Base-by-base conservation (phyloP, 495 filamentous ascomycete genomes). In the Xeromyces bisporus region DNA sequence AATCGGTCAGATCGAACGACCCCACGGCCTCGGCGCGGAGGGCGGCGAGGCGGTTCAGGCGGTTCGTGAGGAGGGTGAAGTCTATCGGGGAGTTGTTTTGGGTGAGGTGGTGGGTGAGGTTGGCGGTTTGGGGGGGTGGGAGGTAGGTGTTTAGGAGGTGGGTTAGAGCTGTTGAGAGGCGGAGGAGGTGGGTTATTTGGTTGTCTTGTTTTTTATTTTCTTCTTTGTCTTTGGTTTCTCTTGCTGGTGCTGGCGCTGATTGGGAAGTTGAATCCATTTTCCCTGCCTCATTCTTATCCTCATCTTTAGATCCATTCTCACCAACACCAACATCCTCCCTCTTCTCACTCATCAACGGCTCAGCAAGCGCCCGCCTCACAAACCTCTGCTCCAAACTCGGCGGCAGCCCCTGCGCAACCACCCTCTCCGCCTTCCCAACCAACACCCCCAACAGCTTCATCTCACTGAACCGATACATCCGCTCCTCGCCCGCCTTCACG, bases 371-470 rank as follows among this genome's bases (percentile, higher is more conserved):
- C 39, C 77, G 75, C 12, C 55, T 61, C 8, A 99, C 68, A 43
- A 92, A 89, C 16, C 70, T 73, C 24, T 92, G 77, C 48, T 94
- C 91, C 64, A 96, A 65, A 41, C 79, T 93, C 24, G 55, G 51
- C 7, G 89, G 85, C 18, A 94, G 50, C 0, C 71, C 71, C 0
- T 56, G 57, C 5, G 58, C 51, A 12, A 63, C 62, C 68, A 93
- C 82, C 0, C 58, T 64, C 32, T 66, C 58, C 11, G 84, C 85
- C 47, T 93, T 96, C 10, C 43, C 38, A 12, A 80, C 32, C 12
- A 96, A 43, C 37, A 79, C 68, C 17, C 44, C 37, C n/a, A 81
- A 34, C 8, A 93, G 62, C 48, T 81, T 87, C 3, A 53, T 46
- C 36, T 74, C 60, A 38, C 58, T 87, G 13, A 89, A 62, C 15